Percentiles rank a stretch among this genome's conserved stretches.
phyloP scores from a whole-genome alignment of 2,329 filamentous ascomycete genomes.

The Colletotrichum brevisporum region DNA sequence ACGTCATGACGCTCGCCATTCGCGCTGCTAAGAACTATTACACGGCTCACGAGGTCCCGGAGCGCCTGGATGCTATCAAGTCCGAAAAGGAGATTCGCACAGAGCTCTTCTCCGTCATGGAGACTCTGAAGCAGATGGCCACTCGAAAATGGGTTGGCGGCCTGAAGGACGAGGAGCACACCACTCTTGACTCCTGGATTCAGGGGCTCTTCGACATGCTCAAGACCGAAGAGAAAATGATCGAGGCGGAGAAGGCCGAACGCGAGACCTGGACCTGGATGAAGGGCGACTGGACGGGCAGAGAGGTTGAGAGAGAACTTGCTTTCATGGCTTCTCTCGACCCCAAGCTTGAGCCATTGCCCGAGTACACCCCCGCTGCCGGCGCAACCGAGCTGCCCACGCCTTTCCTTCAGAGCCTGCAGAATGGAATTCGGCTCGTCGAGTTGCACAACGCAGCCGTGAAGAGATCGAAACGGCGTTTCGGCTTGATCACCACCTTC shows the following conservation, averaged over 20 bases:
- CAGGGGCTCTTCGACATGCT: constrained; percentile 83
- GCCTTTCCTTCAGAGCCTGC: constrained; percentile 80
- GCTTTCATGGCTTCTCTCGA: constrained; percentile 86
- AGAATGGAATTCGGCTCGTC: constrained; percentile 85
- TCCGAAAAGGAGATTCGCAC: constrained; percentile 87
- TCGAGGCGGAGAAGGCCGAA: constrained; percentile 79
- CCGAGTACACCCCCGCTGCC: constrained; percentile 73
- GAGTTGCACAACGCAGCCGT: constrained; percentile 92
- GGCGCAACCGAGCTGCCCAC: constrained; percentile 70
- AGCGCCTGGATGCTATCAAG: constrained; percentile 88
- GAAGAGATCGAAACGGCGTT: constrained; percentile 85
- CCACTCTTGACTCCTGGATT: constrained; percentile 85
- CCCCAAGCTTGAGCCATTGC: constrained; percentile 70
- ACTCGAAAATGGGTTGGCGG: constrained; percentile 88
- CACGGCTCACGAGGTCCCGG: constrained; percentile 89
- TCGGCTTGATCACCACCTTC: constrained; percentile 89
- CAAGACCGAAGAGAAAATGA: constrained; percentile 81
- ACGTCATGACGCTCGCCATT: constrained; percentile 95
- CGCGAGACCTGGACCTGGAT: constrained; percentile 86
- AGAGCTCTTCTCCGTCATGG: constrained; percentile 88
- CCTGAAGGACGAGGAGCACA: constrained; percentile 82
- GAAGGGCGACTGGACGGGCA: constrained; percentile 80
- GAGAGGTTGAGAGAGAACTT: constrained; percentile 83
- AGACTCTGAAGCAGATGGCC: constrained; percentile 92
- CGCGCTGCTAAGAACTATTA: constrained; percentile 97